Conservation (phyloP, 2,329 filamentous ascomycete genomes). For the Coniochaeta sp. region DNA sequence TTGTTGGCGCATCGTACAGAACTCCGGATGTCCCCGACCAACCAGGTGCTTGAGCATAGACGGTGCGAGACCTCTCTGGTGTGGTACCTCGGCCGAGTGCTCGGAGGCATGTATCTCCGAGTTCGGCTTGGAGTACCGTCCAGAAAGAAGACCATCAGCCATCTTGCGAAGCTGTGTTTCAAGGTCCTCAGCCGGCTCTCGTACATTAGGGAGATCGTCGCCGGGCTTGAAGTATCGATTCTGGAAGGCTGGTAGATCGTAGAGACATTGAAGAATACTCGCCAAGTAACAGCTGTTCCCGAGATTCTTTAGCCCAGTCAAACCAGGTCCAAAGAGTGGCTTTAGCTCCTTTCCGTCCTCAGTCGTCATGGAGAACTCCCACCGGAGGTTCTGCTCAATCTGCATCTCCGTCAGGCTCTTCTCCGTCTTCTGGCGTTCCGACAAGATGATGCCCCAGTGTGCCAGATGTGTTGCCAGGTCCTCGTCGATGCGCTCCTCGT, state of each 20-base stretch:
- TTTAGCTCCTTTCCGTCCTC: slow-evolving; percentile 83
- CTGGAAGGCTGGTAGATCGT: slow-evolving; percentile 77
- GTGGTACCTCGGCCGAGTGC: slow-evolving; percentile 55
- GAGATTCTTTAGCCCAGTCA: slow-evolving; percentile 90
- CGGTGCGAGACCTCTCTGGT: slow-evolving; percentile 80
- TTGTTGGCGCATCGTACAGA: slow-evolving; percentile 96
- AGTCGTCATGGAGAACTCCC: slow-evolving; percentile 95
- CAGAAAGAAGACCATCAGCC: slow-evolving; percentile 84
- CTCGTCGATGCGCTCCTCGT: slow-evolving; percentile 84
- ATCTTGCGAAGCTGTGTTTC: slow-evolving; percentile 92
- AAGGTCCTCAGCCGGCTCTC: slow-evolving; percentile 76
- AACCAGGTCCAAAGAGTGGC: slow-evolving; percentile 75
- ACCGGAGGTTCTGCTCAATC: slow-evolving; percentile 89
- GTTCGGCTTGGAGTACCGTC: slow-evolving; percentile 82
- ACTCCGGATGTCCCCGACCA: slow-evolving; percentile 84
- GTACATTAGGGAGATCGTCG: slow-evolving; percentile 50
- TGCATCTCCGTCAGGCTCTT: slow-evolving; percentile 98
- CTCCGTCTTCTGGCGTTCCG: slow-evolving; percentile 90
- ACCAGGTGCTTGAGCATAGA: slow-evolving; percentile 95
- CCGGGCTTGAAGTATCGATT: slow-evolving; percentile 66
- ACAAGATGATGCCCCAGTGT: slow-evolving; percentile 92
- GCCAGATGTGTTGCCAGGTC: slow-evolving; percentile 73
- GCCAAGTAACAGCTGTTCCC: slow-evolving; percentile 97
- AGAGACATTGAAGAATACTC: slow-evolving; percentile 86
- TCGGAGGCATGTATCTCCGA: slow-evolving; percentile 54